Evolutionary conservation across 179 eudicot genomes (phyloP), one percentile per base, ranked within the genome.

Genomic region (Heliamphora pulchella): DNA sequence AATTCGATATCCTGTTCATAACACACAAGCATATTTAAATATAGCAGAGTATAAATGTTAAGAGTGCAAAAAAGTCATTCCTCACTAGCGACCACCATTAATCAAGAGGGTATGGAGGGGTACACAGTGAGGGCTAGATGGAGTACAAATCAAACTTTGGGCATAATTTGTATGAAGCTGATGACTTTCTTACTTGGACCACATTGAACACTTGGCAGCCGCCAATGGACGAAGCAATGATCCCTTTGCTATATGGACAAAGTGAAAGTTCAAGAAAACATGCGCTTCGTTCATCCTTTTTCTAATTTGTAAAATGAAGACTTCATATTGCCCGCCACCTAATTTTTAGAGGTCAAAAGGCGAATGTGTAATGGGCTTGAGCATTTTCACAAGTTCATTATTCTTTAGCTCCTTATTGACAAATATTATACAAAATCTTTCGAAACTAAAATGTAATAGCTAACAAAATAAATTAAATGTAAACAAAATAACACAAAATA

Each of bases 141-240:
- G 13, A 43, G 9, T n/a, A 47, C 4, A n/a, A 7, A 7, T 8
- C 14, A 43, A 47, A 71, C 22, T 53, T 44, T n/a, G 14, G 31
- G 20, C 74, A 44, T 70, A 70, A 70, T 17, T 70, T 44, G 53
- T 7, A 70, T 70, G 31, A 46, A 70, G 54, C n/a, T 13, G 74
- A 22, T 47, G 55, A 3, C 39, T 70, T 17, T 20, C 39, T 71
- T 46, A 22, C 54, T n/a, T 48, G n/a, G 17, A 71, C 14, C 5
- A 11, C 14, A 71, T 71, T 47, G 13, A 20, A 70, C 31, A 71
- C 74, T n/a, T 71, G 55, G 74, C 57, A 71, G 74, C 6, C 14
- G 48, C 6, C 2, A 3, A 20, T 48, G 50, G 20, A 71, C 18
- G 4, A 47, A 7, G 11, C 17, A n/a, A 47, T 48, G 18, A 22